Conservation (phyloP, 2,329 filamentous ascomycete species). For the Botrytis tulipae region DNA sequence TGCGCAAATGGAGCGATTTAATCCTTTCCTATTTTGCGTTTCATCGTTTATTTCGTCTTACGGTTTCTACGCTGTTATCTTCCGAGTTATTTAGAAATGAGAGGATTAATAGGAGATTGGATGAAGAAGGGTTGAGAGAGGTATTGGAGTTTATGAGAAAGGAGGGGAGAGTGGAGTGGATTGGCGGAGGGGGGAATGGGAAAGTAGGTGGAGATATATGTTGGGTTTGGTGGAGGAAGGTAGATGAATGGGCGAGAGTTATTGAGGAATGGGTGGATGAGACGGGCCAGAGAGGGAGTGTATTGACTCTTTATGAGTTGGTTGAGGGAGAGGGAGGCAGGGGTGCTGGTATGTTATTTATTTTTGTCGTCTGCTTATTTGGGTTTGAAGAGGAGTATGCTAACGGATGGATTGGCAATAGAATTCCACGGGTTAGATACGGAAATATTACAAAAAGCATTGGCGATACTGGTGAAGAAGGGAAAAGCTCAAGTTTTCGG, state of each 20-base stretch:
- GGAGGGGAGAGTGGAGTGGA: constrained; percentile 66
- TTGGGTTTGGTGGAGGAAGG: constrained; percentile 81
- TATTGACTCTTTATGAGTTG: constrained; percentile 91
- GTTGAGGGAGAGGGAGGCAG: constrained; percentile 78
- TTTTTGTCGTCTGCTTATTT: neutral
- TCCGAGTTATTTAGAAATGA: constrained; percentile 59
- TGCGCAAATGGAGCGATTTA: constrained; percentile 81
- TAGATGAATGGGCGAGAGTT: constrained; percentile 81
- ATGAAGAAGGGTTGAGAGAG: constrained; percentile 52
- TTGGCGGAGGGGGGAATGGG: constrained; percentile 60
- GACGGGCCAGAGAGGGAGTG: constrained; percentile 83
- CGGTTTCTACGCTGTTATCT: constrained; percentile 59
- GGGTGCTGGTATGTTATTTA: constrained; percentile 54
- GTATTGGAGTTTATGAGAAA: constrained; percentile 58
- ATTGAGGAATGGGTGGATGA: constrained; percentile 54
- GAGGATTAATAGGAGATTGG: constrained; percentile 51
- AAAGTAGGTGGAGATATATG: constrained; percentile 50
- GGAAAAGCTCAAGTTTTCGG: constrained; percentile 95
- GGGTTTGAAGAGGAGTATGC: neutral
- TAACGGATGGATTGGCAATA: constrained; percentile 36
- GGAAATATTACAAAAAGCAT: constrained; percentile 74
- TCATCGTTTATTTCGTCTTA: constrained; percentile 73
- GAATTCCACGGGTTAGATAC: constrained; percentile 88
- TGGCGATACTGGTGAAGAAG: constrained; percentile 80
- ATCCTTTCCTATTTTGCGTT: constrained; percentile 81